Evolutionary conservation across 768 basidiomycete genomes (phyloP).

Genomic region (Termitomyces sp.): DNA sequence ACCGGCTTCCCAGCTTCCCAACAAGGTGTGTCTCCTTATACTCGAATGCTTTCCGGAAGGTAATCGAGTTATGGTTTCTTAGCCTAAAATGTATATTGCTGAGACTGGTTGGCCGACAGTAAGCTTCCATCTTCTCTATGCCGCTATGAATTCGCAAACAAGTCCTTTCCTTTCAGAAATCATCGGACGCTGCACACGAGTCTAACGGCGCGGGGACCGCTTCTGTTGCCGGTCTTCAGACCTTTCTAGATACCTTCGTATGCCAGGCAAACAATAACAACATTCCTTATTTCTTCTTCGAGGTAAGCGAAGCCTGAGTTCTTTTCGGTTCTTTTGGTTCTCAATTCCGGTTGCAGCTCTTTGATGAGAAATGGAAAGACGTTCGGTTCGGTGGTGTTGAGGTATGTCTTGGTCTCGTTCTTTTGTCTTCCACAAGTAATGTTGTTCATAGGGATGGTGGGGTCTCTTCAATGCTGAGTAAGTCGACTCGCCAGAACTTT

Average conservation of each 20-base stretch:
- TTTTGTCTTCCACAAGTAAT: neutral
- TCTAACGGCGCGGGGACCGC: conserved; percentile 70
- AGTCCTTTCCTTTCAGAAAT: conserved; percentile 34
- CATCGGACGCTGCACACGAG: conserved; percentile 49
- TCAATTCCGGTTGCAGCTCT: conserved; percentile 40
- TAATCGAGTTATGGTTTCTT: neutral
- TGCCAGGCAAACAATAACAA: conserved; percentile 79
- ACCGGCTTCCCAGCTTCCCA: conserved; percentile 54
- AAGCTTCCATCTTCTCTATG: conserved; percentile 16
- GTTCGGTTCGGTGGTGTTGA: conserved; percentile 75
- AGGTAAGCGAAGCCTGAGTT: conserved; percentile 33
- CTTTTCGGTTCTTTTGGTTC: neutral
- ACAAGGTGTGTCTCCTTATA: conserved; percentile 36
- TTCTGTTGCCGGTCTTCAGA: conserved; percentile 59
- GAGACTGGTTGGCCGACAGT: conserved; percentile 87
- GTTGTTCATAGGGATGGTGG: conserved; percentile 36
- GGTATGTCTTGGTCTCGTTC: conserved; percentile 13
- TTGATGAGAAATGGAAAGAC: conserved; percentile 84
- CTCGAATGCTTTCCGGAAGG: neutral
- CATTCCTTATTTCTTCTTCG: conserved; percentile 86
- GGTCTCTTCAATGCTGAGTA: conserved; percentile 45
- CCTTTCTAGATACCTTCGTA: conserved; percentile 84
- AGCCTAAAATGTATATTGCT: conserved; percentile 84
- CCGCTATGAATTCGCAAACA: neutral
- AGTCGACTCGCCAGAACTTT: conserved; percentile 13